Evolutionary conservation across 75 land plant genomes (phyloP).

Genomic region (Selaginella moellendorffii): DNA sequence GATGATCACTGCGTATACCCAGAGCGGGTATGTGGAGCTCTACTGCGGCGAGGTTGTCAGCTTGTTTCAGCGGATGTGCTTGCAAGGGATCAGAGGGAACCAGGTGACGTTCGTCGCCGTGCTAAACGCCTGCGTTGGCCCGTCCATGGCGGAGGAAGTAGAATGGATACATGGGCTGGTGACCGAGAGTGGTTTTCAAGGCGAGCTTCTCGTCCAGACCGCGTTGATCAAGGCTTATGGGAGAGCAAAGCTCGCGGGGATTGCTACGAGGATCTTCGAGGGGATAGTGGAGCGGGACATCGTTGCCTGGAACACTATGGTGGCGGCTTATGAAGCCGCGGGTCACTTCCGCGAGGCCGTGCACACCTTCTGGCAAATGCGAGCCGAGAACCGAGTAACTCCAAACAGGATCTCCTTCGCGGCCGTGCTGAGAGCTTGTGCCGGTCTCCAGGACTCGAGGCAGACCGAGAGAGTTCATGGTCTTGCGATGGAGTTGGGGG

Average conservation of each 20-base stretch:
- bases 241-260: background rate
- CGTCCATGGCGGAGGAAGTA: too few species aligned
- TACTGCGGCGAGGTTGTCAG: background rate
- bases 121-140: background rate
- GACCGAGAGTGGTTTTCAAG: background rate
- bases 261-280: background rate
- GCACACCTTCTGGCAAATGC: background rate
- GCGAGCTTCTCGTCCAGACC: background rate
- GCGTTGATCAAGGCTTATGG: background rate
- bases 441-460: background rate
- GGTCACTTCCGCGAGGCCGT: background rate
- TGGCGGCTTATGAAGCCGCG: background rate
- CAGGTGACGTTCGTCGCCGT: background rate
- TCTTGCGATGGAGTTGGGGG: background rate
- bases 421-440: background rate
- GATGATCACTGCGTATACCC: constrained; percentile 16
- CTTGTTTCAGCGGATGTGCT: background rate
- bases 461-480: background rate
- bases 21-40: background rate
- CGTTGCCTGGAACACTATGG: background rate
- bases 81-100: background rate
- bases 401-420: background rate
- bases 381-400: background rate
- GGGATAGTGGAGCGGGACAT: background rate
- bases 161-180: background rate